Evolutionary conservation across 441 rosid species (phyloP).

Genomic region (Manihot esculenta): DNA sequence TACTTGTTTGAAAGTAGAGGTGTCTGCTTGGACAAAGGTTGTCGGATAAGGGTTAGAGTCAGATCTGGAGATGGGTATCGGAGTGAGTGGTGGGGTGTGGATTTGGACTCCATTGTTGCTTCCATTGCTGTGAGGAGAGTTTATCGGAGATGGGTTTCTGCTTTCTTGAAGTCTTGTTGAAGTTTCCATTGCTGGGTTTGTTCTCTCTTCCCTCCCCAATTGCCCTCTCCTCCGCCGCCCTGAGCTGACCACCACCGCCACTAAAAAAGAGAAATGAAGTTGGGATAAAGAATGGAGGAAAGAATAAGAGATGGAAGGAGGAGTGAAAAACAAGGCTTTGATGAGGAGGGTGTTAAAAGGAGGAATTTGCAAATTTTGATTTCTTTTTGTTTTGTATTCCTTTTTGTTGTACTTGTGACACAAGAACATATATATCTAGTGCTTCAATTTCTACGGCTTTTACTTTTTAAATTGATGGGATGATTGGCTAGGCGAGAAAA

Average conservation of each 20-base stretch:
- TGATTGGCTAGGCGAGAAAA: slow-evolving; percentile 11
- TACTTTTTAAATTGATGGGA: background rate
- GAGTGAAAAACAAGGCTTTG: slow-evolving; percentile 25
- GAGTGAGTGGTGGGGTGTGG: slow-evolving; percentile 46
- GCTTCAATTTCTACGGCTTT: slow-evolving; percentile 7
- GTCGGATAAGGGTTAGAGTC: slow-evolving; percentile 87
- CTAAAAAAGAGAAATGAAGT: background rate
- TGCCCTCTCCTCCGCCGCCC: background rate
- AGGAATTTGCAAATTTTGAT: slow-evolving; percentile 21
- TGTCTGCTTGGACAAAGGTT: slow-evolving; percentile 93
- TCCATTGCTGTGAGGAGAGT: slow-evolving; percentile 47
- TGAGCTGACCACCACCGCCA: slow-evolving; percentile 11
- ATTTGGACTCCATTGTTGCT: slow-evolving; percentile 40
- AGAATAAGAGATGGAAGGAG: background rate
- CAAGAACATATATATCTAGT: background rate
- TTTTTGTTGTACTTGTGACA: slow-evolving; percentile 13
- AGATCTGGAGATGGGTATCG: slow-evolving; percentile 69
- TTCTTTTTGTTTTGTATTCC: background rate
- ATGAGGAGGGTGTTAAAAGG: slow-evolving; percentile 6
- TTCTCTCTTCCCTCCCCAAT: background rate
- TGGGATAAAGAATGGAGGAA: no score
- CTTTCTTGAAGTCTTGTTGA: slow-evolving; percentile 35
- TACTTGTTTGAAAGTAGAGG: slow-evolving; percentile 85
- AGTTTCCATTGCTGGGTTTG: slow-evolving; percentile 38
- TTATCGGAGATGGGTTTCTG: slow-evolving; percentile 44